Base-by-base conservation (phyloP, 495 filamentous ascomycete species). In the Jackrogersella multiformis region DNA sequence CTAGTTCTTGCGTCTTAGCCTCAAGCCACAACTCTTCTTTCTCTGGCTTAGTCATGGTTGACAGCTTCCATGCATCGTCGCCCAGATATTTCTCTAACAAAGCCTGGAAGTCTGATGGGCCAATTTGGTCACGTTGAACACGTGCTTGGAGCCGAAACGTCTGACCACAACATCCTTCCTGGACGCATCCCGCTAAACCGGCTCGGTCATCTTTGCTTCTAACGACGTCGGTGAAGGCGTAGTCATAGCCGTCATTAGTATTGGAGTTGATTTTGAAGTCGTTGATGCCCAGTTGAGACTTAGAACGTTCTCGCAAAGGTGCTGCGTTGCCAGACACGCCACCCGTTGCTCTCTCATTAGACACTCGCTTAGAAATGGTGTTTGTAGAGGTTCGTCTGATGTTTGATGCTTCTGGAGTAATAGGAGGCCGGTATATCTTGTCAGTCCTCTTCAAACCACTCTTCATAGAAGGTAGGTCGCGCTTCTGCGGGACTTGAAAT, bases 201-300 rank as follows among this genome's bases (percentile, higher is more conserved):
- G 88, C 87, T n/a, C 92, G 89, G 20, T 89, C 86, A 15, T 89
- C 84, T 68, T 82, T 89, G 32, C 82, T 86, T 49, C 95, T 89
- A 44, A 97, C 85, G 13, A 92, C 88, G 60, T 92, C 88, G 12
- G 81, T 77, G 74, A 88, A 97, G 7, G 93, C 91, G 69, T 87
- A 92, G 41, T 88, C 83, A 52, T 88, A 78, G 23, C 92, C 92
- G 53, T 90, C 80, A 72, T 94, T 96, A 46, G 78, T 78, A 10
- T 81, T 74, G 1, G 92, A 87, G 67, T 99, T 98, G 69, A 95
- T 79, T 73, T 90, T 95, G 82, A 99, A 97, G 78, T 96, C 88
- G 2, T 82, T 78, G 4, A 88, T 76, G 18, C 78, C 64, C 4
- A 93, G 80, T 35, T 78, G 74, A 1, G 81, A 74, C 5, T 86